These are phyloP conservation scores for Phoma herbarum DNA, from an alignment of 2,329 filamentous ascomycete genomes.

Conservation along the genomic window DNA sequence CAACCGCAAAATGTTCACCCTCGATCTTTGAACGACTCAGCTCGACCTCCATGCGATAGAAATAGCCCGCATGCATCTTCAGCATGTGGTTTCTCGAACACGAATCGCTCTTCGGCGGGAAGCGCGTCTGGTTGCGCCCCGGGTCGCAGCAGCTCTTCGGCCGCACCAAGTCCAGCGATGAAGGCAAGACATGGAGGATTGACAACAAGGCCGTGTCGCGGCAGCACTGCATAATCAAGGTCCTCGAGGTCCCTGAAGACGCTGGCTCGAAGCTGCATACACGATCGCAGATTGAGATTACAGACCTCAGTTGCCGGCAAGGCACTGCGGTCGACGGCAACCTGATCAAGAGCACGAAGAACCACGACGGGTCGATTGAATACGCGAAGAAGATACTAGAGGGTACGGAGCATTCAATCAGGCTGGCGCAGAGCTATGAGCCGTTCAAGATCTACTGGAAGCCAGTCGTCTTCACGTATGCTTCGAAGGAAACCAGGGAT, in stretches of 20 bases:
- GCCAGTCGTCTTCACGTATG: constrained; percentile 82
- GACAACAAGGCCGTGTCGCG: constrained; percentile 85
- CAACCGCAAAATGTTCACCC: constrained; percentile 4
- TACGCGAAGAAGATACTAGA: constrained; percentile 39
- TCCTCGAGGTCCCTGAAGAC: constrained; percentile 70
- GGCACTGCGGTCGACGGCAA: constrained; percentile 82
- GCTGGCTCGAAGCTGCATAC: constrained; percentile 71
- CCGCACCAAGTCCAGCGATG: constrained; percentile 68
- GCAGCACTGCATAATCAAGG: constrained; percentile 82
- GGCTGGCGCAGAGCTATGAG: constrained; percentile 74
- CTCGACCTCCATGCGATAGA: constrained; percentile 15
- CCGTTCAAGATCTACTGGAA: constrained; percentile 78
- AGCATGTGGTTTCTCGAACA: constrained; percentile 65
- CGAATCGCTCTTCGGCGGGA: constrained; percentile 65
- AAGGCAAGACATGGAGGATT: constrained; percentile 62
- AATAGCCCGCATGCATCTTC: not conserved
- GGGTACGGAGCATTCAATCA: constrained; percentile 66
- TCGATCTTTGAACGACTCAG: not conserved
- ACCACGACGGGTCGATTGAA: constrained; percentile 41
- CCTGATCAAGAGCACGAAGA: constrained; percentile 68
- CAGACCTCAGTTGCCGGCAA: constrained; percentile 80
- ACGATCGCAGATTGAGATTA: constrained; percentile 75
- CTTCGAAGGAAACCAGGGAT: constrained; percentile 71
- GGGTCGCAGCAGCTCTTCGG: constrained; percentile 88
- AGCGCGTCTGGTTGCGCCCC: constrained; percentile 83